Conservation (phyloP, 2,329 filamentous ascomycete genomes). For the Mollisia scopiformis region DNA sequence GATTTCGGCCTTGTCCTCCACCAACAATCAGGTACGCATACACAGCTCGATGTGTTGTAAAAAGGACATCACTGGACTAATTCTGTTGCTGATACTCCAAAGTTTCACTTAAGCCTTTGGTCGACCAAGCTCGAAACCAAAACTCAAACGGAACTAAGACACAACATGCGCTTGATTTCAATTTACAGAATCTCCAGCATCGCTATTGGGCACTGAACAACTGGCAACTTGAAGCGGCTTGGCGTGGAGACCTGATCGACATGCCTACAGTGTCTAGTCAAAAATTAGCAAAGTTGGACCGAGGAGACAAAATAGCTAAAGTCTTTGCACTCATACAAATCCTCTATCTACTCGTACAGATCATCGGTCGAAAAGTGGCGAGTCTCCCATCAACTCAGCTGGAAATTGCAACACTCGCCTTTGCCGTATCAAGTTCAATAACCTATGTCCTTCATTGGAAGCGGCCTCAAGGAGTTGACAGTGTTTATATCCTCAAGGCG, state of each 20-base stretch:
- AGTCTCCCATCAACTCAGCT: slow-evolving; percentile 11
- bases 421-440: slow-evolving; percentile 2
- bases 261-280: too few species aligned
- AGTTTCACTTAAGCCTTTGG: not conserved
- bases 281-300: too few species aligned
- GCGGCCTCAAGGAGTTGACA: slow-evolving; percentile 1
- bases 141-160: too few species aligned
- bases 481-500: not conserved
- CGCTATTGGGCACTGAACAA: not conserved
- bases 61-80: too few species aligned
- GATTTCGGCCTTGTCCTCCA: not conserved
- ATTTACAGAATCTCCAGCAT: not conserved
- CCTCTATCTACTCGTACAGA: not conserved
- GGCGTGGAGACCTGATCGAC: too few species aligned
- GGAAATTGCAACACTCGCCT: slow-evolving; percentile 12
- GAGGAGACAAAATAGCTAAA: too few species aligned
- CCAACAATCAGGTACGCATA: not conserved
- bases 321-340: too few species aligned
- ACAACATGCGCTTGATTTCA: too few species aligned
- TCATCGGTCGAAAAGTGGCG: not conserved
- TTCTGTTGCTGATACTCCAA: not conserved
- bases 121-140: not conserved
- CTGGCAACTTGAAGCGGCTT: too few species aligned
- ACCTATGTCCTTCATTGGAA: slow-evolving; percentile 10
- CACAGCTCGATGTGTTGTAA: not conserved